Base-by-base conservation (phyloP, 768 basidiomycete species). In the Lactarius akahatsu region DNA sequence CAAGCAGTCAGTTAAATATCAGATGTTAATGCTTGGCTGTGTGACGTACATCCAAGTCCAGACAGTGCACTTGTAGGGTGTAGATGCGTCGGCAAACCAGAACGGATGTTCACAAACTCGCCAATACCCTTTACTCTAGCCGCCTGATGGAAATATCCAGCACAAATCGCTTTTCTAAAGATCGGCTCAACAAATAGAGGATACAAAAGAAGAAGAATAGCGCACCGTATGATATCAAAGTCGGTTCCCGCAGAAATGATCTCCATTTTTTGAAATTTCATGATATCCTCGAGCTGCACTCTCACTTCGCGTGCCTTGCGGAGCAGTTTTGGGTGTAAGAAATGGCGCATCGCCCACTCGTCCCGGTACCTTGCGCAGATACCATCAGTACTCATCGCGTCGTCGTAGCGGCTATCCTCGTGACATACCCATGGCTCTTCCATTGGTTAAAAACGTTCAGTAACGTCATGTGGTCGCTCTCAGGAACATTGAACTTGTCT, bases 91-190 rank as follows among this genome's bases (percentile, higher is more conserved):
- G 97, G 96, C 36, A 98, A 79, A 62, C 92, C 97, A 30, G 96
- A 94, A 56, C 97, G 86, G 70, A 96, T 91, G 76, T 99, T 98
- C 71, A 97, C 93, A 77, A 97, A 99, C 78, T 99, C 97, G 67
- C 96, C 96, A 69, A 98, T 98, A 75, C 97, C 97, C 80, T 99
- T 99, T 43, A 96, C 96, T 69, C 95, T 81, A 20, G 96, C 96
- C 0, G 96, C 95, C 79, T 99, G 97, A 77, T 98, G 97, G 84
- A 99, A 99, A 77, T 98, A 99, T 36, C 96, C 96, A 34, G 96
- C 91, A 43, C 94, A 90, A 71, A 99, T 98, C 2, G 94, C 94
- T 86, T 96, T 98, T 75, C 96, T 94, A 70, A 55, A 55, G 3
- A 26, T 26, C n/a, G 2, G 9, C 11, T 41, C 23, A 57, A 60